Evolutionary conservation across 345 rosid species (phyloP), one percentile per base, ranked within the genome.

Genomic region (Eucalyptus coolabah): DNA sequence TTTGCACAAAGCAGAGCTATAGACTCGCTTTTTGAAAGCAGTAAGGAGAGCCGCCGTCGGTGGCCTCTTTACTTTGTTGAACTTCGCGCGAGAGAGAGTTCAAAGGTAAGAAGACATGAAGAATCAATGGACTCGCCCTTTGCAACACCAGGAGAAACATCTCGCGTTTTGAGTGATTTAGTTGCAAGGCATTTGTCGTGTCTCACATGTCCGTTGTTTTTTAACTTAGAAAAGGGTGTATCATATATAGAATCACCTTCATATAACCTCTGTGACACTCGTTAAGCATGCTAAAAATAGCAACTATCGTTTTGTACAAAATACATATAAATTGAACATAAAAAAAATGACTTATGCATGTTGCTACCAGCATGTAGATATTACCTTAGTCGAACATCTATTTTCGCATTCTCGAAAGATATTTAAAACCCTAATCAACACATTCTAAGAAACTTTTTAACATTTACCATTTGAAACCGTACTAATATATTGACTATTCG

Each of bases 401-500:
- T 54, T 21, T 54, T 21, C 11, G 0, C 26, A 54, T 0, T 21
- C 26, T 21, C 26, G 12, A 54, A 54, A 54, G 26, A 54, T 54
- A 54, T 2, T 54, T 21, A 54, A 54, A 54, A 21, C 26, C 26
- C 59, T 54, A 54, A 54, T 54, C 59, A 54, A 54, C 26, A 54
- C 59, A 54, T 21, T 21, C 59, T 54, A 0, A 21, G 26, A 54
- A 67, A 4, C 6, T 2, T n/a, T n/a, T 67, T 67, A 32, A 0
- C 3, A 9, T 32, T 0, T 65, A 65, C 40, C 11, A 8, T 16
- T 15, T 16, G 77, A 65, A 65, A 65, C 10, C 1, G 21, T n/a
- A n/a, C 40, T 67, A n/a, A n/a, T 0, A 7, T 67, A n/a, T 3
- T n/a, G 6, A 16, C 0, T n/a, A 3, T n/a, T 67, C 3, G 40